Evolutionary conservation across 441 rosid genomes (phyloP), one percentile per base, ranked within the genome.

Genomic region (Iberis amara): DNA sequence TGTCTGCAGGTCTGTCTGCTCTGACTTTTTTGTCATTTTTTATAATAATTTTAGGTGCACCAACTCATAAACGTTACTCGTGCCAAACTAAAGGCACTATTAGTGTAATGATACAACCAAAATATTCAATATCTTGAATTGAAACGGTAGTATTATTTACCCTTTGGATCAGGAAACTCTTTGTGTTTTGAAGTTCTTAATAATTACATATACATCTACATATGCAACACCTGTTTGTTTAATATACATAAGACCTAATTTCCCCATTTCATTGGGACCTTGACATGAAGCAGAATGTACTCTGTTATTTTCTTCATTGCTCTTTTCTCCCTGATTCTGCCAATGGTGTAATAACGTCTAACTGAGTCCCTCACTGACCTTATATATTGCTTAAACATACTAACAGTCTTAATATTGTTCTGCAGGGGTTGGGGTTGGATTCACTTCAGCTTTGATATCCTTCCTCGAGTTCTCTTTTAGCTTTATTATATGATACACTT

Each of bases 401-500:
- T 60, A 18, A 60, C 45, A 14, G 30, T 4, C 41, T 42, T 51
- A 14, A 52, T 35, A 60, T 28, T 61, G 10, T 36, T 42, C 23
- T 75, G 66, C 88, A 86, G 98, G 96, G 66, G 89, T 88, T 61
- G 98, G 94, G 64, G 98, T 86, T 81, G 95, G 96, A 52, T 92
- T 92, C 71, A 86, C 68, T 54, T 92, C 94, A 55, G 89, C 98
- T 68, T 73, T 88, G 71, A 88, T 92, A 92, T 88, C 98, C 96
- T 86, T 78, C 65, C 35, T 7, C 1, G 11, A 44, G 27, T 55
- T 5, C n/a, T 31, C 41, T 40, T 36, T 60, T 45, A 18, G 59
- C 47, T 14, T n/a, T 56, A n/a, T 48, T 28, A 39, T 23, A 36
- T 43, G 18, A 47, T 47, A 11, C 27, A 51, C 33, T 21, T 40